These are phyloP conservation scores for Asterophora parasitica DNA, from an alignment of 768 basidiomycete species.

Conservation along the genomic window DNA sequence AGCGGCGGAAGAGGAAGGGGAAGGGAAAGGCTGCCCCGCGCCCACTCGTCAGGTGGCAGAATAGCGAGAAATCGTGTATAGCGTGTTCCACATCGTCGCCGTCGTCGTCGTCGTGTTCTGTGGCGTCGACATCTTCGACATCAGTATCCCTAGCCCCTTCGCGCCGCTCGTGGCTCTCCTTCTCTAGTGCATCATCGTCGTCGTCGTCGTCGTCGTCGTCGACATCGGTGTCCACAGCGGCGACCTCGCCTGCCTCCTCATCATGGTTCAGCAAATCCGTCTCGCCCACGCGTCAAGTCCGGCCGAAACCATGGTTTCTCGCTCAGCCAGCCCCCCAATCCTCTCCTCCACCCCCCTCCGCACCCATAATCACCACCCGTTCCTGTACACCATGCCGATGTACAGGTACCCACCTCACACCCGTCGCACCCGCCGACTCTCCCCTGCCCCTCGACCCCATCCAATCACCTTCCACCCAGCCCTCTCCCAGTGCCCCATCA, in stretches of 20 bases:
- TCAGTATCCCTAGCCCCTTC: slow-evolving; percentile 27
- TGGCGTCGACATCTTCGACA: slow-evolving; percentile 19
- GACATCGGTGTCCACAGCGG: slow-evolving; percentile 29
- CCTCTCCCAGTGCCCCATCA: slow-evolving; percentile 25
- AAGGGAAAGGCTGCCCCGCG: slow-evolving; percentile 28
- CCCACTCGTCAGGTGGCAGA: slow-evolving; percentile 6
- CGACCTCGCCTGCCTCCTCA: slow-evolving; percentile 26
- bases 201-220: too few relatives aligned
- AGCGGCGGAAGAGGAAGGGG: slow-evolving; percentile 26
- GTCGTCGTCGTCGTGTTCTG: slow-evolving; percentile 18
- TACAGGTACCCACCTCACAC: slow-evolving; percentile 30
- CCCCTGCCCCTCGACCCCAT: too few relatives aligned
- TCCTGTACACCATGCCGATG: slow-evolving; percentile 33
- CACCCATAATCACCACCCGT: slow-evolving; percentile 21
- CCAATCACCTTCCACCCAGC: slow-evolving; percentile 8
- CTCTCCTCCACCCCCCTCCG: slow-evolving; percentile 16
- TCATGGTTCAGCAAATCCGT: slow-evolving; percentile 10
- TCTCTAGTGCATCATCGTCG: slow-evolving; percentile 23
- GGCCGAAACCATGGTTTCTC: slow-evolving; percentile 22
- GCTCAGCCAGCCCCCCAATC: slow-evolving; percentile 19
- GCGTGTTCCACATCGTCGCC: slow-evolving; percentile 19
- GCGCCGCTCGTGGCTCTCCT: slow-evolving; percentile 20
- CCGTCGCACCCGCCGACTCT: slow-evolving; percentile 30
- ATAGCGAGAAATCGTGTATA: slow-evolving; percentile 9
- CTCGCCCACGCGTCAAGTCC: slow-evolving; percentile 2